Evolutionary conservation across 345 rosid species (phyloP), one percentile per base, ranked within the genome.

Genomic region (Eutrema heterophyllum): DNA sequence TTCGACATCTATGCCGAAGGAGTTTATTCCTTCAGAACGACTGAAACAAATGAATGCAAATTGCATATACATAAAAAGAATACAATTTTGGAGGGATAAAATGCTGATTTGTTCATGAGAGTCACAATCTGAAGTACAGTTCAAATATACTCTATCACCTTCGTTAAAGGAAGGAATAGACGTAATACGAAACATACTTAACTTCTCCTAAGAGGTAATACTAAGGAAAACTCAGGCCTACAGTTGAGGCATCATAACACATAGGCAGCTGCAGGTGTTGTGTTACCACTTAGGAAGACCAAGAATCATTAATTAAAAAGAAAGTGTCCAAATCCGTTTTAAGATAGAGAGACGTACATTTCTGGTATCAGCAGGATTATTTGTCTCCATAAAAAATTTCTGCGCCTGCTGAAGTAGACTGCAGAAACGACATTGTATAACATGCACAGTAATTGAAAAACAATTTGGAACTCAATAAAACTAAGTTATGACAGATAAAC

Each of bases 351-450:
- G 54, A 66, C 87, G 43, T 87, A 92, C 97, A 82, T 85, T 81
- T 83, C 88, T 85, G 52, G 93, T 77, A 79, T 87, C 87, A 63
- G 67, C 27, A n/a, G 85, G 77, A 11, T 86, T 86, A 77, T 83
- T 89, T 59, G 81, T 63, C 81, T 84, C 92, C 78, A 56, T 76
- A 70, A 81, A 86, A 81, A 74, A 86, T 50, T 84, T 88, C 65
- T 87, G 93, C 5, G 78, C 86, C 78, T 86, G 97, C 70, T 88
- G 96, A 78, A 89, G 82, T 70, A 92, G 68, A 80, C 97, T 95
- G 88, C 76, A 77, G 66, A 54, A 43, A 76, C 29, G 21, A 45
- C 21, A 62, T n/a, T 54, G 49, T 32, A 55, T 30, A 46, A 36
- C 50, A 76, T 46, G 74, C 56, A 68, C 69, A 61, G 64, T 43